Conservation (phyloP, 2,329 filamentous ascomycete genomes). For the Xylaria sp. region DNA sequence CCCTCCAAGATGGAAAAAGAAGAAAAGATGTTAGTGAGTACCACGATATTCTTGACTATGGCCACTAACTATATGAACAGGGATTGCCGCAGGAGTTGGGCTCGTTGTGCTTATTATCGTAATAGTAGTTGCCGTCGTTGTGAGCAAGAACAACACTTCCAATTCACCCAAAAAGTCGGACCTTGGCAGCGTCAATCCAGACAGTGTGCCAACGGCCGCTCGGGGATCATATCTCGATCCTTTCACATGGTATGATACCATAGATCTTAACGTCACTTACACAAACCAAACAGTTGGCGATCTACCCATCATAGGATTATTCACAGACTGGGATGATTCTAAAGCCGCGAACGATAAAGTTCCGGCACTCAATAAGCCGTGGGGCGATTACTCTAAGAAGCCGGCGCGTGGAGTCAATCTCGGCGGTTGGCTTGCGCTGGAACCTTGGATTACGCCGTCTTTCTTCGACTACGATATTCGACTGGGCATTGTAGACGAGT, state of each 20-base stretch:
- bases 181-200: conserved; percentile 58
- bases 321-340: conserved; percentile 84
- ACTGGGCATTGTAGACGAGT: conserved; percentile 83
- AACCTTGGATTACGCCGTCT: conserved; percentile 95
- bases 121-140: conserved; percentile 69
- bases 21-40: conserved; percentile 64
- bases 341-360: conserved; percentile 78
- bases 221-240: conserved; percentile 84
- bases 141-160: conserved; percentile 64
- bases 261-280: conserved; percentile 92
- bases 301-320: conserved; percentile 89
- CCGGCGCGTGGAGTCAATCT: conserved; percentile 91
- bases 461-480: conserved; percentile 73
- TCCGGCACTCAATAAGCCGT: conserved; percentile 74
- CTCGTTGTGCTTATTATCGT: conserved; percentile 67
- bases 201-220: conserved; percentile 67
- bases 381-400: conserved; percentile 75
- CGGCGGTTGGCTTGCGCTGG: conserved; percentile 91
- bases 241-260: conserved; percentile 88
- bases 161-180: conserved; percentile 48
- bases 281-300: conserved; percentile 84
- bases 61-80: conserved; percentile 45
- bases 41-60: conserved; percentile 7
- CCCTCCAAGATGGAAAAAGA: conserved; percentile 50
- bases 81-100: conserved; percentile 61